These are phyloP conservation scores for Friedmanniomyces endolithicus DNA, from an alignment of 495 filamentous ascomycete genomes.

Conservation along the genomic window DNA sequence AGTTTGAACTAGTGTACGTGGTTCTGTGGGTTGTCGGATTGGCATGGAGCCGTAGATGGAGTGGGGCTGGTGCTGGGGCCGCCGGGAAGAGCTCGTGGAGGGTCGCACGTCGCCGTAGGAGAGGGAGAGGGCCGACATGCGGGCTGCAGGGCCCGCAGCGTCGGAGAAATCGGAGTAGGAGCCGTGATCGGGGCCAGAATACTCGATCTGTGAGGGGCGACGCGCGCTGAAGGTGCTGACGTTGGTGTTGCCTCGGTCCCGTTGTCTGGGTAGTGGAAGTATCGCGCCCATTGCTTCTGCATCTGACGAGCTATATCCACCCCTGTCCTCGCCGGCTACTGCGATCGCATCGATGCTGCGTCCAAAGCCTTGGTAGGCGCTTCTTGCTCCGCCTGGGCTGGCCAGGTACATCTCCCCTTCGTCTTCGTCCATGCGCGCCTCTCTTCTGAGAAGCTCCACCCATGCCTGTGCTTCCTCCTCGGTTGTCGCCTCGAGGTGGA, in stretches of 20 bases:
- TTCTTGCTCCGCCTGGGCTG: constrained; percentile 37
- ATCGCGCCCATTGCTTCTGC: constrained; percentile 23
- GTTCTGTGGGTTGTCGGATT: constrained; percentile 14
- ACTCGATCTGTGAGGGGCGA: constrained; percentile 46
- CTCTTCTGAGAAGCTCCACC: constrained; percentile 67
- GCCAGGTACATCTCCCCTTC: constrained; percentile 66
- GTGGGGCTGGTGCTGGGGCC: constrained; percentile 18
- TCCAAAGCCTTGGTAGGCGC: constrained; percentile 29
- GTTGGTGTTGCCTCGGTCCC: constrained; percentile 9
- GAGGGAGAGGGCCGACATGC: constrained; percentile 33
- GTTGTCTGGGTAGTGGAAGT: constrained; percentile 6
- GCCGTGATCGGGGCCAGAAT: constrained; percentile 76
- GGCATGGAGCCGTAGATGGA: constrained; percentile 4
- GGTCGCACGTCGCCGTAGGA: constrained; percentile 19
- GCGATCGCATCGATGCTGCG: constrained; percentile 26
- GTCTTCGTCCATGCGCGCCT: constrained; percentile 73
- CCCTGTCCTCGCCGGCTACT: constrained; percentile 23
- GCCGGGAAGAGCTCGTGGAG: constrained; percentile 11
- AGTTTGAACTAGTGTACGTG: constrained; percentile 44
- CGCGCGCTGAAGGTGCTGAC: constrained; percentile 15
- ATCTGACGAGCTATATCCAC: constrained; percentile 56
- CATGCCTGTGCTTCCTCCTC: constrained; percentile 72
- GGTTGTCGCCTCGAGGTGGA: constrained; percentile 66
- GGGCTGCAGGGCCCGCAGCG: constrained; percentile 34
- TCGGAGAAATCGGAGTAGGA: constrained; percentile 90